phyloP scores from a whole-genome alignment of 2,329 filamentous ascomycete genomes.

The Penicillium hordei region DNA sequence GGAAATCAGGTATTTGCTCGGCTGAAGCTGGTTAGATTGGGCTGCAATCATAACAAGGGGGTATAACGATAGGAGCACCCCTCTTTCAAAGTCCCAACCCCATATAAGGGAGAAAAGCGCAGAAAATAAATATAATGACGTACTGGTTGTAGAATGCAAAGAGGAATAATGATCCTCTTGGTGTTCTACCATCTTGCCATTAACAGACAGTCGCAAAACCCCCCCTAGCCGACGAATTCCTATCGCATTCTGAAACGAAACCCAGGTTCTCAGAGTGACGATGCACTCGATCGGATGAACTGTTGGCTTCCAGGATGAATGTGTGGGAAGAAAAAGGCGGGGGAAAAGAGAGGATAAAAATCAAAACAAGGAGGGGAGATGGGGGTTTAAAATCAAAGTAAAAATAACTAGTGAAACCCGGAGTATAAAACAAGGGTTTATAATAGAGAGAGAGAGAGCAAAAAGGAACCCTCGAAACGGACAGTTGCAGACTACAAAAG shows the following conservation, averaged over 20 bases:
- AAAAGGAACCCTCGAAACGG: conserved; percentile 31
- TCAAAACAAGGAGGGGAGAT: conserved; percentile 5
- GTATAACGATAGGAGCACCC: not conserved
- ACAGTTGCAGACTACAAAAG: conserved; percentile 28
- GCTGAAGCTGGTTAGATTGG: conserved; percentile 30
- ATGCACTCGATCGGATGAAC: conserved; percentile 16
- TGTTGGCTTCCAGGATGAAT: conserved; percentile 20
- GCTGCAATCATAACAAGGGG: conserved; percentile 19
- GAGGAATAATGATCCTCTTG: conserved; percentile 34
- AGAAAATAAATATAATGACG: conserved; percentile 20
- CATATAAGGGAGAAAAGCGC: conserved; percentile 4
- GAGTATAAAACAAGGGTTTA: conserved; percentile 7
- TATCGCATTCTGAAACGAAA: conserved; percentile 41
- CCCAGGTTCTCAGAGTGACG: conserved; percentile 21
- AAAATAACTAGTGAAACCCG: not conserved
- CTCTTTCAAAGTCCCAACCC: conserved; percentile 5
- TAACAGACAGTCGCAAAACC: conserved; percentile 38
- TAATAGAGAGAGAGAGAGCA: not conserved
- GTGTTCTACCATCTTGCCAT: conserved; percentile 45
- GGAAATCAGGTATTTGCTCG: conserved; percentile 32
- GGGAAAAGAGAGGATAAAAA: not conserved
- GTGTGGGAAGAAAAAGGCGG: conserved; percentile 8
- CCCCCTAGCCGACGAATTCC: conserved; percentile 35
- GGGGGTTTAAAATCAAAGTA: conserved; percentile 8
- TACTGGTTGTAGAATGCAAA: conserved; percentile 40